These are phyloP conservation scores for Pythium dissotocum DNA, from an alignment of 352 stramenopile species.

Conservation along the genomic window DNA sequence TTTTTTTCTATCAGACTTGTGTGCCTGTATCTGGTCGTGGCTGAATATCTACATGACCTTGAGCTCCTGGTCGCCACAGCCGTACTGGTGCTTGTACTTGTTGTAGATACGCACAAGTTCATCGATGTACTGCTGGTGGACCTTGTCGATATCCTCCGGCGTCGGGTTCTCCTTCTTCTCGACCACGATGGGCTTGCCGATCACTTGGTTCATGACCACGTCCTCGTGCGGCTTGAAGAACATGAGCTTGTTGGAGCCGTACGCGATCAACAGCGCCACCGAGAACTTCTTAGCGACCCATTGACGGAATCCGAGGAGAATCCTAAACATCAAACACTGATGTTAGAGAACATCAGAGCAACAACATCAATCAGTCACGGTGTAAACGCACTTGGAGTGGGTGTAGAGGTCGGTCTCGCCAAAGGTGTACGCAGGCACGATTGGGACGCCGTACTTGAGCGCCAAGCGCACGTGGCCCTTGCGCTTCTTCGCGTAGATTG, in stretches of 20 bases:
- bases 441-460: slow-evolving; percentile 69
- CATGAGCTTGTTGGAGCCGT: slow-evolving; percentile 56
- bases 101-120: slow-evolving; percentile 81
- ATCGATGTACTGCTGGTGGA: slow-evolving; percentile 64
- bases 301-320: slow-evolving; percentile 70
- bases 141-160: slow-evolving; percentile 60
- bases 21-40: neutral
- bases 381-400: slow-evolving; percentile 51
- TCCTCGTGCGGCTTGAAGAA: slow-evolving; percentile 60
- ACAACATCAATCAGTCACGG: slow-evolving; percentile 1
- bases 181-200: slow-evolving; percentile 71
- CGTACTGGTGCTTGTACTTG: slow-evolving; percentile 83
- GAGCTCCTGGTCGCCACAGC: slow-evolving; percentile 56
- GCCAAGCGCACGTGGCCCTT: slow-evolving; percentile 83
- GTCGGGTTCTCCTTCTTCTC: slow-evolving; percentile 60
- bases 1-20: neutral
- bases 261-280: slow-evolving; percentile 60
- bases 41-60: slow-evolving; percentile 44
- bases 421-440: slow-evolving; percentile 82
- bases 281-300: slow-evolving; percentile 68
- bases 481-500: slow-evolving; percentile 76
- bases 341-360: neutral
- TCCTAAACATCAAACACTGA: slow-evolving; percentile 24
- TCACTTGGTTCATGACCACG: slow-evolving; percentile 67
- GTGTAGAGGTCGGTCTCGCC: slow-evolving; percentile 86